phyloP scores from a whole-genome alignment of 2,329 filamentous ascomycete genomes.

The Claviceps africana region DNA sequence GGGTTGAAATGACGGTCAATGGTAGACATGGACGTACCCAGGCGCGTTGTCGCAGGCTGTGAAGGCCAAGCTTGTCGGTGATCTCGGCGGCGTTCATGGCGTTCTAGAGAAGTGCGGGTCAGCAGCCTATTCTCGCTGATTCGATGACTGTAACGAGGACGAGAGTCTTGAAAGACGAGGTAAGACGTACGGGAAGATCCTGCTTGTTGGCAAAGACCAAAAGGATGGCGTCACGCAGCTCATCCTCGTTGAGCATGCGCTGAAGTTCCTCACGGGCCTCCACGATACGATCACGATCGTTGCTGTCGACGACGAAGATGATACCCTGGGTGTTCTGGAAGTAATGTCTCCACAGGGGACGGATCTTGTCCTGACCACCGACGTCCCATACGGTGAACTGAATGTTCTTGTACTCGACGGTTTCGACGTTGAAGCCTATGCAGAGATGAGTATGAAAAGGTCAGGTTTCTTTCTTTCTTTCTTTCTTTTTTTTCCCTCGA shows the following conservation, averaged over 20 bases:
- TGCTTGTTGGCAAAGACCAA: slow-evolving; percentile 99
- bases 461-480: no score
- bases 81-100: slow-evolving; percentile 99
- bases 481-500: no score
- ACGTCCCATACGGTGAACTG: slow-evolving; percentile 99
- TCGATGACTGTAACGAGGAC: neutral
- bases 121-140: neutral
- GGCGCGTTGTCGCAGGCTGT: slow-evolving; percentile 94
- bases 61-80: slow-evolving; percentile 98
- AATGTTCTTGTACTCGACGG: slow-evolving; percentile 99
- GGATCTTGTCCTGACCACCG: slow-evolving; percentile 99
- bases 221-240: slow-evolving; percentile 92
- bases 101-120: slow-evolving; percentile 44
- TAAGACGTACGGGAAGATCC: slow-evolving; percentile 74
- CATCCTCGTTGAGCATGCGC: slow-evolving; percentile 97
- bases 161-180: neutral
- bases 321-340: slow-evolving; percentile 99
- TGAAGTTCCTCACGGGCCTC: slow-evolving; percentile 94
- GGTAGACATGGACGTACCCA: slow-evolving; percentile 58
- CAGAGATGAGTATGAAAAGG: slow-evolving; percentile 7
- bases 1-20: neutral
- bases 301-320: slow-evolving; percentile 99
- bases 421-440: slow-evolving; percentile 97
- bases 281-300: slow-evolving; percentile 94
- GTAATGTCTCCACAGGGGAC: slow-evolving; percentile 98